These are phyloP conservation scores for Globisporangium middletonii DNA, from an alignment of 352 stramenopile genomes.

Conservation along the genomic window DNA sequence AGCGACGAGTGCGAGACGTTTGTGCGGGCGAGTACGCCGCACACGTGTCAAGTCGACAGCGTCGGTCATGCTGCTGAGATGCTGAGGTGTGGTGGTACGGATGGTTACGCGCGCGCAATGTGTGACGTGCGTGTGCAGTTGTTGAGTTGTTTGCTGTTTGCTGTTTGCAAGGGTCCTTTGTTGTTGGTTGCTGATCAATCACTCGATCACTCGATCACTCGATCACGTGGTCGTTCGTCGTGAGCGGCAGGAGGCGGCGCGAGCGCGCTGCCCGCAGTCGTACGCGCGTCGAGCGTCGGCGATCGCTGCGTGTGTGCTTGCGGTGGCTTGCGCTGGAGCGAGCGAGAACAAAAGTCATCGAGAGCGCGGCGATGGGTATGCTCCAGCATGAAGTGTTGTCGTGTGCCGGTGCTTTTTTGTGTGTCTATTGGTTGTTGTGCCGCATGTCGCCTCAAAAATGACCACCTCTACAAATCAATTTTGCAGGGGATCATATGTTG, in stretches of 20 bases:
- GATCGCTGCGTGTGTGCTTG: too few relatives aligned
- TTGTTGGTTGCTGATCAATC: too few relatives aligned
- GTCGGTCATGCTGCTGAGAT: too few relatives aligned
- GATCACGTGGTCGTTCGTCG: too few relatives aligned
- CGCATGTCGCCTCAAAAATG: too few relatives aligned
- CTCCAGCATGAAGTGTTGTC: slow-evolving; percentile 2
- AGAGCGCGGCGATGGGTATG: not conserved
- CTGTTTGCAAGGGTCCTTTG: too few relatives aligned
- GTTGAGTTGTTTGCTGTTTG: too few relatives aligned
- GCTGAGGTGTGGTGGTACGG: not conserved
- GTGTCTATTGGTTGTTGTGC: not conserved
- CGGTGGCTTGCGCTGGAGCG: slow-evolving; percentile 1
- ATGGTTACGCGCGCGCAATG: not conserved
- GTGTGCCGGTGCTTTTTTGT: slow-evolving; percentile 2
- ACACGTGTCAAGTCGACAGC: not conserved
- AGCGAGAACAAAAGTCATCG: slow-evolving; percentile 10
- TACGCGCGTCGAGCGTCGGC: not conserved
- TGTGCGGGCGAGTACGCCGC: not conserved
- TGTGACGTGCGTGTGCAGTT: not conserved
- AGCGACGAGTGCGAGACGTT: not conserved
- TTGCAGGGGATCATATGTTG: too few relatives aligned
- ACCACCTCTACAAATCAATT: too few relatives aligned
- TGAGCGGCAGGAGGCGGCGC: too few relatives aligned
- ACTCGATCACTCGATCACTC: too few relatives aligned
- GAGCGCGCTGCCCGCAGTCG: not conserved